Conservation (phyloP, 352 stramenopile genomes). For the Phytophthora crassamura region DNA sequence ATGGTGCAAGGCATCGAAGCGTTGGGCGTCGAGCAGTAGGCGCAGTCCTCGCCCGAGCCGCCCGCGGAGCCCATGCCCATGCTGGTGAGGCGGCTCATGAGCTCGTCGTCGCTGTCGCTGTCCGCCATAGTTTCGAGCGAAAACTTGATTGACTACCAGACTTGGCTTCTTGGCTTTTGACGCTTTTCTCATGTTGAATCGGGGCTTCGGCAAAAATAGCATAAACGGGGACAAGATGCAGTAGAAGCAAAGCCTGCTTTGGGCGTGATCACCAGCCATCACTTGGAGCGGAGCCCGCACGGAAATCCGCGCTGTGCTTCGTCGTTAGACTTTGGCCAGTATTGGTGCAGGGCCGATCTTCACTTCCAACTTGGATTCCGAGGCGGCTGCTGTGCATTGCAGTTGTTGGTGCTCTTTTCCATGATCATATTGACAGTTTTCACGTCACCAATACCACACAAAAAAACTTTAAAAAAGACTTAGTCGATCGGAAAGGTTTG, state of each 20-base stretch:
- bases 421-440: too few species aligned
- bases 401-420: too few species aligned
- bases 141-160: slow-evolving; percentile 4
- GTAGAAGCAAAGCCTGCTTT: too few species aligned
- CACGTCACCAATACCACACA: too few species aligned
- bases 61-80: slow-evolving; percentile 39
- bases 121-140: slow-evolving; percentile 46
- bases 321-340: too few species aligned
- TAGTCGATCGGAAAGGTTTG: neutral
- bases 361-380: too few species aligned
- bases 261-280: too few species aligned
- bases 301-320: too few species aligned
- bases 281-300: too few species aligned
- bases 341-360: too few species aligned
- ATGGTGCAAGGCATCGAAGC: slow-evolving; percentile 68
- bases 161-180: slow-evolving; percentile 32
- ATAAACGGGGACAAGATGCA: slow-evolving; percentile 9
- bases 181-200: slow-evolving; percentile 26
- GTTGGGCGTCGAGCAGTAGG: slow-evolving; percentile 71
- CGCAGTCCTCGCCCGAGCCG: slow-evolving; percentile 60
- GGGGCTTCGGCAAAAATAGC: slow-evolving; percentile 15
- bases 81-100: slow-evolving; percentile 76
- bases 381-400: too few species aligned
- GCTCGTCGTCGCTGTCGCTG: slow-evolving; percentile 90
- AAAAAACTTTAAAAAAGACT: too few species aligned